These are phyloP conservation scores for Nymphaea thermarum DNA, from an alignment of 164 flowering plant species.

Conservation along the genomic window DNA sequence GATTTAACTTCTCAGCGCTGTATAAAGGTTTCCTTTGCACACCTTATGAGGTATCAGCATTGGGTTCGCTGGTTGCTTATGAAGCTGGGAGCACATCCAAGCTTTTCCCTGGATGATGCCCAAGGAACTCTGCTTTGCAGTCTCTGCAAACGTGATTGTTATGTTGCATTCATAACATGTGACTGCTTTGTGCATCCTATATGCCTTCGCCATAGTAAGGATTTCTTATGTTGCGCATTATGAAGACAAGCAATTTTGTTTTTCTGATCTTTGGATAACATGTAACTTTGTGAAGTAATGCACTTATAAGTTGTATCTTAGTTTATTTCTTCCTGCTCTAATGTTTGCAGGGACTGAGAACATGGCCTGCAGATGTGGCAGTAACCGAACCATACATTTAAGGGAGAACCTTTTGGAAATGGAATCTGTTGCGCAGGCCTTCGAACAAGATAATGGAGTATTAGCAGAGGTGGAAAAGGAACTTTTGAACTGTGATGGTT, in stretches of 20 bases:
- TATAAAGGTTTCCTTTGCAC: conserved; percentile 62
- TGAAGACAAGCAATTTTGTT: not conserved
- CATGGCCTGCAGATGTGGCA: conserved; percentile 48
- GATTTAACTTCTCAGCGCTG: conserved; percentile 35
- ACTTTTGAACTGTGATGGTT: conserved; percentile 20
- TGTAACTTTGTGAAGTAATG: not conserved
- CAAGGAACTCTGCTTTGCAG: conserved; percentile 77
- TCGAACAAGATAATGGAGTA: conserved; percentile 58
- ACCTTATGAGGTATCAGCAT: conserved; percentile 76
- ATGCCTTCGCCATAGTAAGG: conserved; percentile 89
- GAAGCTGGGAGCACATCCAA: conserved; percentile 34
- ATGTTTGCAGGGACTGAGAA: conserved; percentile 32
- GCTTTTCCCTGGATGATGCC: conserved; percentile 8
- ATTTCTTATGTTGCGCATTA: not conserved
- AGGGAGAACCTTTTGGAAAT: conserved; percentile 62
- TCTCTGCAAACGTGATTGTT: conserved; percentile 93
- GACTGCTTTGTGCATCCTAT: conserved; percentile 53
- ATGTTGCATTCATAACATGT: conserved; percentile 68
- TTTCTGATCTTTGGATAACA: too few relatives aligned
- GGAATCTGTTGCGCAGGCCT: conserved; percentile 70
- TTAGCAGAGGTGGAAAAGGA: conserved; percentile 28
- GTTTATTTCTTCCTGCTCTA: not conserved
- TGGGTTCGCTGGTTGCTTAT: conserved; percentile 69
- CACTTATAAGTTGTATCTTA: too few relatives aligned
- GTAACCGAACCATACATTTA: conserved; percentile 28